Percentiles rank a stretch among this genome's conserved stretches.
Conservation (phyloP, 2,329 filamentous ascomycete species). For the Setomelanomma holmii region DNA sequence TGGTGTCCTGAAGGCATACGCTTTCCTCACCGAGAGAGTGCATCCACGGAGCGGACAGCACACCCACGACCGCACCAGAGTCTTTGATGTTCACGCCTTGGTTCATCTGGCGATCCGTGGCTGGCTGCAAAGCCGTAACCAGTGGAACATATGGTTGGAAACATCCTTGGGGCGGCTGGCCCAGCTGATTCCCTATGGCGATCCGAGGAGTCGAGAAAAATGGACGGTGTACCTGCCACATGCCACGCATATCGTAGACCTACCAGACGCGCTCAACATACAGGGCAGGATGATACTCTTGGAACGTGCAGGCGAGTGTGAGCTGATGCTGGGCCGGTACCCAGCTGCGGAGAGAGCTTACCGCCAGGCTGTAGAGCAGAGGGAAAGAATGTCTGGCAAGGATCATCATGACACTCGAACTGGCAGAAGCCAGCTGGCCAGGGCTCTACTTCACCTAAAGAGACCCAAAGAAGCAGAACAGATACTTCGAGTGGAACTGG, state of each 20-base stretch:
- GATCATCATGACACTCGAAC: slow-evolving; percentile 6
- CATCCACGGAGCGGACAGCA: neutral
- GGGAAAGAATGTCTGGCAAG: slow-evolving; percentile 7
- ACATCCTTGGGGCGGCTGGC: slow-evolving; percentile 23
- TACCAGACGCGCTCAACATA: slow-evolving; percentile 1
- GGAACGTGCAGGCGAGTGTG: slow-evolving; percentile 10
- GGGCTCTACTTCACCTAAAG: neutral
- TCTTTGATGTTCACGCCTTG: slow-evolving; percentile 44
- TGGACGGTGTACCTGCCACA: slow-evolving; percentile 44
- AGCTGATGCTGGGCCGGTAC: slow-evolving; percentile 10
- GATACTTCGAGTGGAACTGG: neutral
- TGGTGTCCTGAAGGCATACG: slow-evolving; percentile 42
- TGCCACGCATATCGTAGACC: slow-evolving; percentile 16
- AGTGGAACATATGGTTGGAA: slow-evolving; percentile 18
- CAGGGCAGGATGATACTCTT: slow-evolving; percentile 10
- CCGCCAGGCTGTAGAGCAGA: slow-evolving; percentile 3
- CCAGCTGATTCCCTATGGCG: slow-evolving; percentile 27
- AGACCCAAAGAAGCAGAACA: slow-evolving; percentile 8
- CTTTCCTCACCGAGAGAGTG: slow-evolving; percentile 31
- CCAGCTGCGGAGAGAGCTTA: slow-evolving; percentile 5
- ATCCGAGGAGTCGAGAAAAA: slow-evolving; percentile 18
- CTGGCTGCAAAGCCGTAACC: slow-evolving; percentile 37
- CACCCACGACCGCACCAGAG: neutral
- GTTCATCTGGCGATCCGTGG: slow-evolving; percentile 44
- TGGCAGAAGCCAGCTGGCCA: slow-evolving; percentile 10